A percentile compares a stretch with the other conserved stretches of the same genome.
These are phyloP conservation scores for Grigorovia yakushimaensis DNA, from an alignment of 805 yeast genomes.

Conservation along the genomic window DNA sequence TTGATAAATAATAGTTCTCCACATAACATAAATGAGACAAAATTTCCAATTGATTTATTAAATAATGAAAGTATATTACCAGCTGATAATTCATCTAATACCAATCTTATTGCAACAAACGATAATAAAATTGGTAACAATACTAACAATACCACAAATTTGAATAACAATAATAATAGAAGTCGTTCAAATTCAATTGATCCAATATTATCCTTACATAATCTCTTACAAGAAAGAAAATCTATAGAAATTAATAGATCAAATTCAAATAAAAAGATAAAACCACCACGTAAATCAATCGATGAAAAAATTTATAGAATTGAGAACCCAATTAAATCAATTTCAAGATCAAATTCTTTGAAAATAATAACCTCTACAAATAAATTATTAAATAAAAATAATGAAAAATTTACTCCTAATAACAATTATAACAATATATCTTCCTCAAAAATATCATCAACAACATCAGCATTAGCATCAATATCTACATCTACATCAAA, in stretches of 20 bases:
- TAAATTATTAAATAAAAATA: too few species aligned
- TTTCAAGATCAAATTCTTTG: neutral
- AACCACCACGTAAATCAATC: neutral
- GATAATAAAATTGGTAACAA: neutral
- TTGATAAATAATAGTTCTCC: too few species aligned
- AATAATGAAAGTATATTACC: neutral
- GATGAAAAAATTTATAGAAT: neutral
- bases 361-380: neutral
- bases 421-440: too few species aligned
- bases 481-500: neutral
- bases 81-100: neutral
- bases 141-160: too few species aligned
- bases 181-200: neutral
- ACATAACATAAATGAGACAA: too few species aligned
- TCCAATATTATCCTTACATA: neutral
- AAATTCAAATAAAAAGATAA: neutral
- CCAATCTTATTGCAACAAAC: too few species aligned
- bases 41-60: neutral
- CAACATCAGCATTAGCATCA: neutral
- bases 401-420: neutral
- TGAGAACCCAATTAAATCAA: neutral
- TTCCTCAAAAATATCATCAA: too few species aligned
- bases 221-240: neutral
- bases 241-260: neutral
- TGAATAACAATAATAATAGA: neutral